Base-by-base conservation (phyloP, 1,284 basidiomycete genomes). In the Rhodofomes roseus region DNA sequence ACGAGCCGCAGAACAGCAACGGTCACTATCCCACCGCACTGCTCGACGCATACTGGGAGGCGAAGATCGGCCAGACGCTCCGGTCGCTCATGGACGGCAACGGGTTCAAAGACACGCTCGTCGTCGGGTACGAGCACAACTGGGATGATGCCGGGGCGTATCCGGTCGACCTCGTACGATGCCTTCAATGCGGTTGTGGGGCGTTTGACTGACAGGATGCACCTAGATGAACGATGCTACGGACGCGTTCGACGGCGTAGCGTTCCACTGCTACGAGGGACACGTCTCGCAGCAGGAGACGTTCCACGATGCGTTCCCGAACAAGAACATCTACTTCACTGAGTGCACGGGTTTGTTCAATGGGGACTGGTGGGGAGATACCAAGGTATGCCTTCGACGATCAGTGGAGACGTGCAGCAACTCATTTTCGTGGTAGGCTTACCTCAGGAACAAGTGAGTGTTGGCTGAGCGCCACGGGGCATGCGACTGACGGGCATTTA, bases 331-430 rank as follows among this genome's bases (percentile, higher is more conserved):
- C 7, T 81, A 79, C 71, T 75, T 82, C 62, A 81, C 81, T 2
- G 82, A 83, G 58, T 82, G 82, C 64, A 70, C 79, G 11, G 81
- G 81, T 14, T 67, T 63, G 2, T 67, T 78, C 50, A 78, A 78
- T 22, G 81, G 80, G 18, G 87, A 91, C 69, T 91, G 88, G 87
- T 92, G 89, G 88, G 76, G 73, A 58, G 87, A 90, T 63, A 85
- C 90, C 71, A 89, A 90, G 79, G 87, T 84, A 65, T 16, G 65
- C 4, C 11, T 54, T 9, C 16, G 37, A 14, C 16, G 7, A 3
- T 39, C 14, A 16, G 7, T 39, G 9, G 4, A 14, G 4, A 34
- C 4, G 5, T 34, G 11, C 11, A 11, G 11, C 31, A 11, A 5
- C 31, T 34, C 31, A 34, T 11, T 5, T 34, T 11, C 11, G 31